These are phyloP conservation scores for Penicillium expansum DNA, from an alignment of 2,329 filamentous ascomycete genomes.

Conservation along the genomic window DNA sequence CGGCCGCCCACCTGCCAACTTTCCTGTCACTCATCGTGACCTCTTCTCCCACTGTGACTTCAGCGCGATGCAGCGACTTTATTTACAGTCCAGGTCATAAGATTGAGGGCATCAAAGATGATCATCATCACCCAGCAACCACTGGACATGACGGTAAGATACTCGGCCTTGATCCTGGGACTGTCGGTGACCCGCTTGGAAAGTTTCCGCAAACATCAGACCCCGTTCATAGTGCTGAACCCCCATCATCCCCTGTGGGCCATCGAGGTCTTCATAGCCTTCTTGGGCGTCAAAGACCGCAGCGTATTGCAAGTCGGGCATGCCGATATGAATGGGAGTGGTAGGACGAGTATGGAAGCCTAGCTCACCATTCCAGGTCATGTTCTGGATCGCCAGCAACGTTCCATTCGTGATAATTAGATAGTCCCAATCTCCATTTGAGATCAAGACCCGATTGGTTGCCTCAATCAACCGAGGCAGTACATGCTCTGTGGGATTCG, in stretches of 20 bases:
- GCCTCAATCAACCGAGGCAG: slow-evolving; percentile 43
- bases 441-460: slow-evolving; percentile 71
- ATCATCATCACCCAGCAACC: slow-evolving; percentile 24
- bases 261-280: slow-evolving; percentile 63
- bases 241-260: slow-evolving; percentile 64
- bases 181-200: slow-evolving; percentile 38
- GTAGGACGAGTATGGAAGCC: slow-evolving; percentile 69
- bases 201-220: slow-evolving; percentile 62
- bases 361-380: slow-evolving; percentile 72
- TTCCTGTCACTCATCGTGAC: not conserved
- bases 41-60: too few species aligned
- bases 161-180: slow-evolving; percentile 67
- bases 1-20: not conserved
- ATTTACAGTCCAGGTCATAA: too few species aligned
- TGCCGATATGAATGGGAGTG: slow-evolving; percentile 38
- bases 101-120: not conserved
- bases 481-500: slow-evolving; percentile 55
- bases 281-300: slow-evolving; percentile 50
- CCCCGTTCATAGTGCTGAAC: slow-evolving; percentile 71
- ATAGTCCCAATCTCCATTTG: slow-evolving; percentile 71
- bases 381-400: slow-evolving; percentile 73
- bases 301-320: slow-evolving; percentile 57
- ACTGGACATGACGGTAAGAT: slow-evolving; percentile 63
- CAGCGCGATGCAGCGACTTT: too few species aligned
- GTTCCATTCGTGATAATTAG: slow-evolving; percentile 69